phyloP scores from a whole-genome alignment of 768 basidiomycete genomes.

The Russula foetens region DNA sequence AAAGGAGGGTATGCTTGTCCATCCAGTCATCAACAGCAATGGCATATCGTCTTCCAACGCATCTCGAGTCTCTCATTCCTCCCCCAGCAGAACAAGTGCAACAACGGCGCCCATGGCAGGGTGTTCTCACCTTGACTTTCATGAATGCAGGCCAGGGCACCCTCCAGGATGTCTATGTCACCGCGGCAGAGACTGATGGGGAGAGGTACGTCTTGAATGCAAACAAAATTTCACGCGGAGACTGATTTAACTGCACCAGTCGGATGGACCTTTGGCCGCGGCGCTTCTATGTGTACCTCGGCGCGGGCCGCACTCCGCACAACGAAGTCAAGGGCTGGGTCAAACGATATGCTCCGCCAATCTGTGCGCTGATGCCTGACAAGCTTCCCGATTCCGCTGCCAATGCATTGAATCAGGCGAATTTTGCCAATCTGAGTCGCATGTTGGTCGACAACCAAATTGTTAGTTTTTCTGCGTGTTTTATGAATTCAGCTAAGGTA shows the following conservation, averaged over 20 bases:
- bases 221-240: neutral
- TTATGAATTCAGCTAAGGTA: neutral
- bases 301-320: conserved; percentile 35
- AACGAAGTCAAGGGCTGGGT: conserved; percentile 46
- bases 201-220: conserved; percentile 44
- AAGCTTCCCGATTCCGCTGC: conserved; percentile 41
- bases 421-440: conserved; percentile 47
- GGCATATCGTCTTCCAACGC: conserved; percentile 57
- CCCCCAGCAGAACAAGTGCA: conserved; percentile 40
- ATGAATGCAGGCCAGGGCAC: conserved; percentile 38
- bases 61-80: conserved; percentile 51
- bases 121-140: conserved; percentile 43
- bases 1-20: conserved; percentile 10
- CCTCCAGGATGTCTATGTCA: conserved; percentile 45
- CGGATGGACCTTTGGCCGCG: conserved; percentile 51
- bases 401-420: conserved; percentile 43
- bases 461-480: conserved; percentile 29
- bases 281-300: conserved; percentile 35
- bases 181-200: conserved; percentile 64
- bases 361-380: conserved; percentile 59
- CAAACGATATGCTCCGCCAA: conserved; percentile 34
- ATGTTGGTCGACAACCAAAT: conserved; percentile 44
- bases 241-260: conserved; percentile 25
- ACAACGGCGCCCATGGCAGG: conserved; percentile 47
- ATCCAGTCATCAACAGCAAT: conserved; percentile 25